These are phyloP conservation scores for Dillenia suffruticosa DNA, from an alignment of 164 flowering plant species.

Conservation along the genomic window DNA sequence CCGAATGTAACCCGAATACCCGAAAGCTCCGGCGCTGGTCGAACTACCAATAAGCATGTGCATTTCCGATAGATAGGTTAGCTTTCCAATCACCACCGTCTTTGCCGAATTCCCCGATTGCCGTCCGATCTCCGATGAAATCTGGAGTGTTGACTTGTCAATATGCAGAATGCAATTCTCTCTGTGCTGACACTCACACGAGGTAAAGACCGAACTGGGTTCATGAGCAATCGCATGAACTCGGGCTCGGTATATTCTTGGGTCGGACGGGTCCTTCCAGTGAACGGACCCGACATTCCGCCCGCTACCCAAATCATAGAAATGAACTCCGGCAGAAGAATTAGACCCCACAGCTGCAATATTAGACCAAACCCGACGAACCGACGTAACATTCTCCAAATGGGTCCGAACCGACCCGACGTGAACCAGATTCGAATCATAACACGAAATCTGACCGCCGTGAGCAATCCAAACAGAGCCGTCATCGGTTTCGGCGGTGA, in stretches of 20 bases:
- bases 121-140: conserved; percentile 52
- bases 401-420: conserved; percentile 69
- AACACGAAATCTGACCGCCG: conserved; percentile 78
- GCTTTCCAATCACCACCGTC: conserved; percentile 35
- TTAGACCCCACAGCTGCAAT: conserved; percentile 68
- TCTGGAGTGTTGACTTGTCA: conserved; percentile 58
- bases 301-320: conserved; percentile 55
- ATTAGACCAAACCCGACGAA: conserved; percentile 51
- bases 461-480: conserved; percentile 81
- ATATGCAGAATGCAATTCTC: conserved; percentile 70
- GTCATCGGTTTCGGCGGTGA: conserved; percentile 48
- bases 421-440: conserved; percentile 60
- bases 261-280: conserved; percentile 80
- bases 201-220: conserved; percentile 41
- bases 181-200: conserved; percentile 63
- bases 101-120: conserved; percentile 58
- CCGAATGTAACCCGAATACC: conserved; percentile 76
- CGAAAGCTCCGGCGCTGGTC: conserved; percentile 74
- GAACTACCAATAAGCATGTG: conserved; percentile 43
- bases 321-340: conserved; percentile 64
- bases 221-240: conserved; percentile 60
- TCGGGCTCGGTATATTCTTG: conserved; percentile 62
- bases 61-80: conserved; percentile 26
- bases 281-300: conserved; percentile 54
- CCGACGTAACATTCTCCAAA: conserved; percentile 52